Evolutionary conservation across 2,329 filamentous ascomycete species (phyloP).

Genomic region (Massarina eburnea): DNA sequence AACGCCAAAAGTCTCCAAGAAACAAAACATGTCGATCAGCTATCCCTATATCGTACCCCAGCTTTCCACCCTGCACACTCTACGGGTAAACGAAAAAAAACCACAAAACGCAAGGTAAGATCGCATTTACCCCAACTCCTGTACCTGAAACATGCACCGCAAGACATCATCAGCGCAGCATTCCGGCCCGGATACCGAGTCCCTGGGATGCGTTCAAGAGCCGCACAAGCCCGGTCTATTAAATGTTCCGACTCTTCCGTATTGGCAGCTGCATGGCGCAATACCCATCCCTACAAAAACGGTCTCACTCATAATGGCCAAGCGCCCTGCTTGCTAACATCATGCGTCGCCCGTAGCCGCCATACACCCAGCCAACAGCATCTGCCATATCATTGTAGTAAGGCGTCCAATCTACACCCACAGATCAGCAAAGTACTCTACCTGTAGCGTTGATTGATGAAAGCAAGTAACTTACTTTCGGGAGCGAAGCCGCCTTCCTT

Average conservation of each 20-base stretch:
- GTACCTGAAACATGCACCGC: conserved; percentile 5
- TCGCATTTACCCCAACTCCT: neutral
- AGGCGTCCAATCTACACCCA: conserved; percentile 31
- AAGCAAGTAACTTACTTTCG: conserved; percentile 23
- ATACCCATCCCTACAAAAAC: neutral
- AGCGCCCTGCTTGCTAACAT: conserved; percentile 33
- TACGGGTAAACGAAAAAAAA: conserved; percentile 5
- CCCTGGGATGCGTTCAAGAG: conserved; percentile 6
- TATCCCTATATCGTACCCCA: conserved; percentile 4
- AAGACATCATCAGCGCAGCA: conserved; percentile 3
- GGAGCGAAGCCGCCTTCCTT: conserved; percentile 25
- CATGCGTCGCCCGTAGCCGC: conserved; percentile 34
- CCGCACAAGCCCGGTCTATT: conserved; percentile 12
- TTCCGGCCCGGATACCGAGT: neutral
- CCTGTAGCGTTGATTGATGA: neutral
- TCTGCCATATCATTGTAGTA: conserved; percentile 41
- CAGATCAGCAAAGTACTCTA: conserved; percentile 3
- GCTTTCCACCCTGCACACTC: conserved; percentile 3
- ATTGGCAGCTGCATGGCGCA: conserved; percentile 7
- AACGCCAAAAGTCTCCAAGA: neutral
- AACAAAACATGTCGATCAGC: neutral
- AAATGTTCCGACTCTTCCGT: conserved; percentile 9
- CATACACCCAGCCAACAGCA: conserved; percentile 40
- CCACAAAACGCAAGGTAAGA: neutral
- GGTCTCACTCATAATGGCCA: conserved; percentile 1